These are phyloP conservation scores for Sinapis alba DNA, from an alignment of 441 rosid species.

Conservation along the genomic window DNA sequence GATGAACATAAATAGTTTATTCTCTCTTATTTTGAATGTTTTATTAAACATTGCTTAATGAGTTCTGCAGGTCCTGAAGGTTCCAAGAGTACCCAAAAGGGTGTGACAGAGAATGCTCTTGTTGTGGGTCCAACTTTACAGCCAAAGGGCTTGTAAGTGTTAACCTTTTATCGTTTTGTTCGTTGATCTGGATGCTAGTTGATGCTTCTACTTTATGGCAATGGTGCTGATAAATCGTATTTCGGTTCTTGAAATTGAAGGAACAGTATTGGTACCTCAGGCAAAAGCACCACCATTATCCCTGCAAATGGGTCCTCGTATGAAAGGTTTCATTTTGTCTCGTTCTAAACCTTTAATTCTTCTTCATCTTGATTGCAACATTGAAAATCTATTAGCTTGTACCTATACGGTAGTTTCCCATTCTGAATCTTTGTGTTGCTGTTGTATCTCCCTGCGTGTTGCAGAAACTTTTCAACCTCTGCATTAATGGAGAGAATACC, in stretches of 20 bases:
- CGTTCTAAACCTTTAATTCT: neutral
- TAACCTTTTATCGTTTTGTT: neutral
- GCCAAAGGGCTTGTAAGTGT: constrained; percentile 61
- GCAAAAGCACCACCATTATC: constrained; percentile 67
- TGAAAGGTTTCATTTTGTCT: constrained; percentile 54
- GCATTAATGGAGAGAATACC: constrained; percentile 96
- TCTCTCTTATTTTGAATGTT: neutral
- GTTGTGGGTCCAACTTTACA: constrained; percentile 85
- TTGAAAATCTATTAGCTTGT: constrained; percentile 3
- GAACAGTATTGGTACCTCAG: constrained; percentile 54
- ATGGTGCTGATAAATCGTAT: neutral
- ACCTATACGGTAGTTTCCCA: neutral
- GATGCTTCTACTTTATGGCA: neutral
- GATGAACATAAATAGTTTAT: neutral
- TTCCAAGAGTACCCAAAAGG: constrained; percentile 53
- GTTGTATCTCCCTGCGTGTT: neutral
- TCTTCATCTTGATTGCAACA: constrained; percentile 3
- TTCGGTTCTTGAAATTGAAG: constrained; percentile 39
- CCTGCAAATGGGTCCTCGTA: constrained; percentile 64
- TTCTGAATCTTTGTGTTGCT: neutral
- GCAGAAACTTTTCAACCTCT: constrained; percentile 68
- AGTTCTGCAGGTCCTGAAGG: constrained; percentile 62
- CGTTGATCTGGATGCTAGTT: neutral
- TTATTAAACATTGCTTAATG: neutral
- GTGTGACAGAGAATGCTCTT: constrained; percentile 64